Conservation (phyloP, 2,329 filamentous ascomycete genomes). For the Exophiala bonariae region DNA sequence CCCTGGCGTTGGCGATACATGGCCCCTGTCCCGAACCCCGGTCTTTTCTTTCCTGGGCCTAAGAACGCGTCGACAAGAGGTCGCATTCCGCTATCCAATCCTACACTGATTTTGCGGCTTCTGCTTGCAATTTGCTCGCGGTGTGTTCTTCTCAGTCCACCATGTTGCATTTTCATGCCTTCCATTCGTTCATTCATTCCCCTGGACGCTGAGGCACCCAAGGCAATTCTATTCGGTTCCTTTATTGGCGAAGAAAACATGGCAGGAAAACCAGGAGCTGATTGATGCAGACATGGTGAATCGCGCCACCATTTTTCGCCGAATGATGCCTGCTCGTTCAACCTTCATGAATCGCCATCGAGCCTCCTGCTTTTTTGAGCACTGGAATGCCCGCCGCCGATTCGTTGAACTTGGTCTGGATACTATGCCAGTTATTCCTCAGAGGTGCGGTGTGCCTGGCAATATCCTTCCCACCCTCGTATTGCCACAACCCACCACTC, state of each 20-base stretch:
- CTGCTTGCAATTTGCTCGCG: slow-evolving; percentile 8
- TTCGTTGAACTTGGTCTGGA: slow-evolving; percentile 6
- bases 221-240: not conserved
- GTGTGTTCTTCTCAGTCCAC: not conserved
- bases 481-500: too few relatives aligned
- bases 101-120: slow-evolving; percentile 1
- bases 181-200: not conserved
- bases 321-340: slow-evolving; percentile 3
- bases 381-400: not conserved
- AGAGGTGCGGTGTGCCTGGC: too few relatives aligned
- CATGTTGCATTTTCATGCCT: not conserved
- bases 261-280: slow-evolving; percentile 7
- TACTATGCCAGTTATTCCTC: slow-evolving; percentile 1
- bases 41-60: not conserved
- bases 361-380: slow-evolving; percentile 7
- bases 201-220: not conserved
- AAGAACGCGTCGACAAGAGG: slow-evolving; percentile 5
- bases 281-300: not conserved
- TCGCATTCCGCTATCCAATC: slow-evolving; percentile 9
- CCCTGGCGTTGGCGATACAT: too few relatives aligned
- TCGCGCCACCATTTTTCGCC: slow-evolving; percentile 9
- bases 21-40: not conserved
- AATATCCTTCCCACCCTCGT: too few relatives aligned
- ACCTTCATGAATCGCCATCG: slow-evolving; percentile 1
- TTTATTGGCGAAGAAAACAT: slow-evolving; percentile 9